These are phyloP conservation scores for Angophora floribunda DNA, from an alignment of 345 rosid species.

Conservation along the genomic window DNA sequence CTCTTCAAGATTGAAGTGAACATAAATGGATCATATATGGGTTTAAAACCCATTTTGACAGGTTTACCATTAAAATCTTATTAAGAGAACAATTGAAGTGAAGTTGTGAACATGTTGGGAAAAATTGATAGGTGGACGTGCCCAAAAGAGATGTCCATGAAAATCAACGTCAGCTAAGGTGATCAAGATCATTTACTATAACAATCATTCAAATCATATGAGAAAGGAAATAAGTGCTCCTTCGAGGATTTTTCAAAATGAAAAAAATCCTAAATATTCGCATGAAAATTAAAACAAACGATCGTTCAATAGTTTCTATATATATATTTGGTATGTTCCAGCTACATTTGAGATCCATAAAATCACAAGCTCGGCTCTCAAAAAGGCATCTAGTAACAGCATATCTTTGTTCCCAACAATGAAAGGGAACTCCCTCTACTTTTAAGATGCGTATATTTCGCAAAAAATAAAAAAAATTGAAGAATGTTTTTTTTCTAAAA, in stretches of 20 bases:
- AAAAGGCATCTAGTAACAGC: background rate
- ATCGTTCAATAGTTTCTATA: background rate
- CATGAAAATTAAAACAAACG: background rate
- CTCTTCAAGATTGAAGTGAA: fast-evolving
- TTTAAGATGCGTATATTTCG: too few species aligned
- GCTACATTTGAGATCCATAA: too few species aligned
- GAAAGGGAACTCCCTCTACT: background rate
- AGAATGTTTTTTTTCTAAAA: too few species aligned
- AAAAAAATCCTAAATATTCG: background rate
- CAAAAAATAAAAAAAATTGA: too few species aligned
- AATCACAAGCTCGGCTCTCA: background rate
- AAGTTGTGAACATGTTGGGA: background rate
- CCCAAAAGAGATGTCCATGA: background rate
- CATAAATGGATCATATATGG: background rate
- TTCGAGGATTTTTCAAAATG: background rate
- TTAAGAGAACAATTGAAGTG: background rate
- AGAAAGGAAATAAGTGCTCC: background rate
- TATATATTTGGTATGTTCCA: too few species aligned
- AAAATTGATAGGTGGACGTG: too few species aligned
- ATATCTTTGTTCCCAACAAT: too few species aligned
- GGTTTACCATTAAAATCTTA: background rate
- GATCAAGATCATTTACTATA: background rate
- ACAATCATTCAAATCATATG: background rate
- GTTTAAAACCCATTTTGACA: background rate
- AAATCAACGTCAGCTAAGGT: background rate